Base-by-base conservation (phyloP, 768 basidiomycete genomes). In the Gymnopilus dilepis region DNA sequence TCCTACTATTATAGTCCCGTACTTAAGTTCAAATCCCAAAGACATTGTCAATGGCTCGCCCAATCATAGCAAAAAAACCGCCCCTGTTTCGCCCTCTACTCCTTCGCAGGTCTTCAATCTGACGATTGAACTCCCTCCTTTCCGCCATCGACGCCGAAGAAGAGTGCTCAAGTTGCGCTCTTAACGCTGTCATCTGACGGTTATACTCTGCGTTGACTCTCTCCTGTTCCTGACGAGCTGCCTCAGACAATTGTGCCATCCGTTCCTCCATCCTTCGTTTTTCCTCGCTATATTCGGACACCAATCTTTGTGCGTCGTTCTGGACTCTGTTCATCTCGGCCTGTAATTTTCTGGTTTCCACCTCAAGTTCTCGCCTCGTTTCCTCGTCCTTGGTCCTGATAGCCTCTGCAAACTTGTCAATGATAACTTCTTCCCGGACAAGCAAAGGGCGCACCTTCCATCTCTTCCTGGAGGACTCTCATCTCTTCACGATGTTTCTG, bases 311-410 rank as follows among this genome's bases (percentile, higher is more conserved):
- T 1, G 81, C 71, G 34, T 83, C 80, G 26, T 56, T 61, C 47
- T 77, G 77, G 26, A 83, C 74, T 33, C 80, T 73, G 13, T 70
- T 67, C 62, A 84, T 80, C 59, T 83, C 81, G n/a, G 70, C 67
- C 63, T 80, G 76, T 31, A 82, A 75, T 56, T 71, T 80, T 61
- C 72, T 74, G 22, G 77, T 76, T 65, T 82, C 84, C 1, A 75
- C 67, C 55, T 81, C 79, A 33, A 85, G 73, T 64, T 84, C 83
- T 48, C 64, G 60, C 45, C 72, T 72, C 11, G 79, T 78, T 68
- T 82, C 82, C 55, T 82, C 81, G 62, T 84, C 83, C 60, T 82
- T 79, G 56, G 65, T 64, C 19, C 71, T 70, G 65, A 82, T 77
- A 6, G 83, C 80, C 37, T 71, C 70, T 72, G 58, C 15, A 43